Evolutionary conservation across 2,329 filamentous ascomycete genomes (phyloP).

Genomic region (Fusarium abutilonis): DNA sequence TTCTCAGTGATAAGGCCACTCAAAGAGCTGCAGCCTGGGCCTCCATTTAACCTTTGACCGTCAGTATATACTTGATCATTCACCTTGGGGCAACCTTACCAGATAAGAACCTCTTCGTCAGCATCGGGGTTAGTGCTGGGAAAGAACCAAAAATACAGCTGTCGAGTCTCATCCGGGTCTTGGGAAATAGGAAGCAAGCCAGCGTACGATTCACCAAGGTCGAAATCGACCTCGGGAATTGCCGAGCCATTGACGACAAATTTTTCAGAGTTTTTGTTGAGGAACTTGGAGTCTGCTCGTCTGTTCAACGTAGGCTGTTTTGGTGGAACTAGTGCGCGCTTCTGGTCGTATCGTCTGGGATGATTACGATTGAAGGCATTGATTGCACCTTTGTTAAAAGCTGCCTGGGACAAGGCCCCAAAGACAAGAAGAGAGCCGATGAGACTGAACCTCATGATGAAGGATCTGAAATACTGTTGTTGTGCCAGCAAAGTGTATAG

Average conservation of each 20-base stretch:
- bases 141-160: constrained; percentile 75
- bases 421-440: constrained; percentile 34
- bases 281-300: constrained; percentile 32
- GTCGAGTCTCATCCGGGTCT: constrained; percentile 57
- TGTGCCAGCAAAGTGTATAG: neutral
- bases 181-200: constrained; percentile 67
- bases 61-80: constrained; percentile 5
- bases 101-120: constrained; percentile 69
- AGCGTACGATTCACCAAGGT: constrained; percentile 73
- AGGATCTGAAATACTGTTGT: neutral
- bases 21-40: constrained; percentile 42
- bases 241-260: constrained; percentile 71
- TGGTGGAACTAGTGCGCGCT: constrained; percentile 4
- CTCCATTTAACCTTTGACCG: constrained; percentile 60
- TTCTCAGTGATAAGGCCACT: constrained; percentile 74
- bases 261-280: constrained; percentile 44
- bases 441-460: constrained; percentile 39
- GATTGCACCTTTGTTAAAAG: constrained; percentile 38
- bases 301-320: constrained; percentile 15
- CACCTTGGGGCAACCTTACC: constrained; percentile 45
- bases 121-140: constrained; percentile 62
- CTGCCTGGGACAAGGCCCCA: constrained; percentile 39
- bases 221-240: constrained; percentile 75
- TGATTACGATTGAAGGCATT: constrained; percentile 34
- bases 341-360: constrained; percentile 23